Base-by-base conservation (phyloP, 1,139 yeast species). In the Suhomyces panamericanus region DNA sequence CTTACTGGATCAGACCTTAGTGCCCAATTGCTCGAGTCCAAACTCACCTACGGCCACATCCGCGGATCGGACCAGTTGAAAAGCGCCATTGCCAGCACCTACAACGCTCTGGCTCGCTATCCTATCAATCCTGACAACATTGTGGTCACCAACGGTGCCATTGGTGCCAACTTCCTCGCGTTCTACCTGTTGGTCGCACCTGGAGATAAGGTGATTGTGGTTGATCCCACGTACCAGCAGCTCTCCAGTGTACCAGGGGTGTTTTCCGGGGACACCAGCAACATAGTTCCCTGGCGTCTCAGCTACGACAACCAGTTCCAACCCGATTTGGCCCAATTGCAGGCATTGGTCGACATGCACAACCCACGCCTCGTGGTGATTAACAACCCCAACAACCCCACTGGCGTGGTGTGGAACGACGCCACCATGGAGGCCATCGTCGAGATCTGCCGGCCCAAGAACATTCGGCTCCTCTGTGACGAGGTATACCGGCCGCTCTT, bases 401-500 rank as follows among this genome's bases (percentile, higher is more conserved):
- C 81, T 0, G 84, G 85, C 0, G 62, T 66, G 6, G 74, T 77
- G 9, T 70, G 80, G 62, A 62, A 65, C 3, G 64, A 69, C 42
- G 58, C 56, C 1, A 47, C 60, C 9, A 55, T 80, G 50, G 34
- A 49, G 14, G 53, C 64, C 32, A 67, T 80, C 30, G 74, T 75
- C 11, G 63, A 60, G 1, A 51, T 78, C 29, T 78, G 81, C 43
- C 51, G 58, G 28, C 46, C 48, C 3, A 27, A 9, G 26, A 69
- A 60, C 32, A 63, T 70, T 4, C 71, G 69, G 46, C 48, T 80
- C 12, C 56, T 77, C 39, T 69, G 78, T 46, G 85, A 80, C 56
- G 84, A 80, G 54, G 84, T 78, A 7, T 80, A 80, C 56, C 64
- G 82, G 7, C 85, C 85, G 8, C 61, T 80, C 45, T 77, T 66